Base-by-base conservation (phyloP, 768 basidiomycete genomes). In the Xerocomellus chrysenteron region DNA sequence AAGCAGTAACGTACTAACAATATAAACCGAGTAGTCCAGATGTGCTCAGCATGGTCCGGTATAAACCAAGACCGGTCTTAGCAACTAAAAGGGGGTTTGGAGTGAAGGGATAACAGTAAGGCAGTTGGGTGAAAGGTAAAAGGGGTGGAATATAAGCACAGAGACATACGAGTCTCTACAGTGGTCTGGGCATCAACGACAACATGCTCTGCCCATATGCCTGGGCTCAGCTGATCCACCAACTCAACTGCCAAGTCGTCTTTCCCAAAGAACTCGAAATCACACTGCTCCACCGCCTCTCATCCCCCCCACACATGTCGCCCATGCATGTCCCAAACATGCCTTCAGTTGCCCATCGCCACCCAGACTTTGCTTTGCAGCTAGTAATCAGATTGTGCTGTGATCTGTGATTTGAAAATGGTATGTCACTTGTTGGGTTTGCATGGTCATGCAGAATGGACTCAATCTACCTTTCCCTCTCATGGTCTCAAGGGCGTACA, bases 171-270 rank as follows among this genome's bases (percentile, higher is more conserved):
- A 21, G 21, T 21, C 21, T 21, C 21, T 21, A 21, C 21, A 21
- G 21, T 5, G 62, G 63, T 19, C 59, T 74, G 4, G 70, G 70
- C 37, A 60, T 74, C 28, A 87, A 89, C 68, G 83, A 87, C 64
- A 78, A 73, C 12, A 65, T 72, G 2, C 69, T 92, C 24, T 94
- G 92, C 66, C 92, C 94, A 0, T 87, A 85, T 64, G 75, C 81
- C 44, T 97, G 94, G 94, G 83, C 87, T 1, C 73, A 81, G 54
- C 81, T 85, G 0, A 78, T 90, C 53, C 88, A 93, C 65, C 65
- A 75, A 46, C 80, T 96, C 60, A 94, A 94, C 74, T 96, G 94
- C 76, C 81, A 85, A 7, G 70, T 93, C 52, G 80, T 90, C 6
- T 94, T 91, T 87, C 93, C 94, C 0, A 69, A 75, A 52, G 86